These are phyloP conservation scores for Mortierella sp. DNA, from an alignment of 371 early-diverging fungal genomes.

Conservation along the genomic window DNA sequence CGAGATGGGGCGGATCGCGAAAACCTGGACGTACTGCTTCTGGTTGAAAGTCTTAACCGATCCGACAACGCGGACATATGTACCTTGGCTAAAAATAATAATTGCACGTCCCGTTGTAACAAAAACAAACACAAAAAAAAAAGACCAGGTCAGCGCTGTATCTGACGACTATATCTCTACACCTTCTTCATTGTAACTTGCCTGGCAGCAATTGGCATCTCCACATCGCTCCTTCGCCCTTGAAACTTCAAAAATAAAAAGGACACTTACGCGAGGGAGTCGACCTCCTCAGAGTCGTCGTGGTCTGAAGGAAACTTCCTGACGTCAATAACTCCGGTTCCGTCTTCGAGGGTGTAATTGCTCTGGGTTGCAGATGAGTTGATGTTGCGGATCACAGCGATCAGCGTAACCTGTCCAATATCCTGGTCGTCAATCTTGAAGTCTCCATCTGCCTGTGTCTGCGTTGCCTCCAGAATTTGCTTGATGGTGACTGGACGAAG, in stretches of 20 bases:
- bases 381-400: conserved; percentile 27
- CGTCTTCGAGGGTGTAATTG: conserved; percentile 43
- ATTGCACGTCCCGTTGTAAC: neutral
- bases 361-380: conserved; percentile 36
- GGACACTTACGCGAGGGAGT: conserved; percentile 25
- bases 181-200: neutral
- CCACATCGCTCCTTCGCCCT: neutral
- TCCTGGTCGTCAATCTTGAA: conserved; percentile 40
- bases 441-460: conserved; percentile 47
- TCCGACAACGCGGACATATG: conserved; percentile 43
- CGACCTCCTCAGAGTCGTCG: conserved; percentile 24
- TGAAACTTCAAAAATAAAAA: neutral
- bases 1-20: conserved; percentile 28
- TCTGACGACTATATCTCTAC: too few species aligned
- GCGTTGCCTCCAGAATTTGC: conserved; percentile 31
- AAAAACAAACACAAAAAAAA: neutral
- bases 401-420: conserved; percentile 41
- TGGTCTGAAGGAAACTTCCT: conserved; percentile 33
- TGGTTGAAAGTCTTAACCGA: conserved; percentile 24
- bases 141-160: neutral
- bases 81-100: conserved; percentile 16
- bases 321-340: conserved; percentile 45
- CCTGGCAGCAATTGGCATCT: neutral
- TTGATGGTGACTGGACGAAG: conserved; percentile 58
- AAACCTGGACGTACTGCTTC: conserved; percentile 18